phyloP scores from a whole-genome alignment of 495 filamentous ascomycete genomes.

The Margaritispora aquatica region DNA sequence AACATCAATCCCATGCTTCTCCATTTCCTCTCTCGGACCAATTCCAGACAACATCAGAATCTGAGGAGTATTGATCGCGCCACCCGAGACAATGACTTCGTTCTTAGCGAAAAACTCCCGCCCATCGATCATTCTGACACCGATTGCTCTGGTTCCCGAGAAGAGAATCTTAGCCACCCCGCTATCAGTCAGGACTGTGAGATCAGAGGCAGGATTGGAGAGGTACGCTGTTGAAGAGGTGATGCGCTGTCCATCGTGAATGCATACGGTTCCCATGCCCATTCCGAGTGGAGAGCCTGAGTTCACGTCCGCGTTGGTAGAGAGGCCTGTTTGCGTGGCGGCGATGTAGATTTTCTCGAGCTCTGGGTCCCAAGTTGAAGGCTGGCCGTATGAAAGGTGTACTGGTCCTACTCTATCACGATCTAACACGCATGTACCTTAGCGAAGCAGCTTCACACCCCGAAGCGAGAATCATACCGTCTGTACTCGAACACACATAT shows the following conservation, averaged over 20 bases:
- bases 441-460: too few species aligned
- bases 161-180: neutral
- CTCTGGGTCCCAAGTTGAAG: neutral
- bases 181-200: neutral
- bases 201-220: neutral
- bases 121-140: neutral
- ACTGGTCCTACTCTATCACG: neutral
- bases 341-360: neutral
- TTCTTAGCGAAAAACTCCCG: conserved; percentile 31
- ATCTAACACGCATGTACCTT: neutral
- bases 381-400: neutral
- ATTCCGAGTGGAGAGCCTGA: neutral
- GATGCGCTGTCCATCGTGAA: neutral
- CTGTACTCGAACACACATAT: neutral
- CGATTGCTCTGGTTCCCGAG: neutral
- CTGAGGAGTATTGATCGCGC: conserved; percentile 55
- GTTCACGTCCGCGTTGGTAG: neutral
- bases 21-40: conserved; percentile 46
- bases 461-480: neutral
- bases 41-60: conserved; percentile 60
- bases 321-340: neutral
- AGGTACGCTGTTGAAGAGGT: neutral
- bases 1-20: conserved; percentile 41
- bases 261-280: neutral
- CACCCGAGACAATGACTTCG: conserved; percentile 60